Evolutionary conservation across 306 rosid genomes (phyloP), one percentile per base, ranked within the genome.

Genomic region (Boehmeria nivea): DNA sequence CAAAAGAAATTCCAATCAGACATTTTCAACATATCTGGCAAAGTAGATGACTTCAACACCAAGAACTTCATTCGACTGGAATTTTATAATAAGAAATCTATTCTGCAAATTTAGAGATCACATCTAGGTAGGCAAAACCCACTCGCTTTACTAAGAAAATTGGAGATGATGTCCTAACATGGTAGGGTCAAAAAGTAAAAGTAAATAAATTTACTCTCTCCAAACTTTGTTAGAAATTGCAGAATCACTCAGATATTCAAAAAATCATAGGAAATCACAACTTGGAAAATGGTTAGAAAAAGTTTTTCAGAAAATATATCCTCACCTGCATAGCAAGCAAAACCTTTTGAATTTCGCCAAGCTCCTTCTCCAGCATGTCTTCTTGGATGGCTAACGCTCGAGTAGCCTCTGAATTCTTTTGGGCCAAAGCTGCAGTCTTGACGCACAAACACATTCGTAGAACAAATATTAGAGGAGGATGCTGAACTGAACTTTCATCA

Each of bases 271-370:
- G 7, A 40, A 40, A 19, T 40, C 18, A 10, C 16, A n/a, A 40
- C 18, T n/a, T 40, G 45, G 45, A n/a, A 9, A 39, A 5, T 5
- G 16, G n/a, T n/a, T n/a, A n/a, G n/a, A n/a, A n/a, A n/a, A 23
- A 17, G 6, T 12, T 6, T 13, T 45, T n/a, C 20, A 8, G 18
- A 46, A 39, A 18, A 40, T 16, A 9, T 3, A 50, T 15, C 21
- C 63, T 67, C 75, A 90, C 98, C 91, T 91, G 96, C 98, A 91
- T 84, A 48, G 95, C 96, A 63, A 87, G 77, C 64, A 91, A 78
- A 69, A 84, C 89, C 47, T 84, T 82, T 65, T 87, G 98, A 60
- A 76, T 84, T 78, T 87, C 98, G 62, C 81, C 83, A 25, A 91
- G 82, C 78, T 91, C 98, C 76, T 84, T 87, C 82, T 84, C 96